Percentiles rank a stretch among this genome's conserved stretches.
phyloP scores from a whole-genome alignment of 306 rosid genomes.

The Erythrophleum fordii region DNA sequence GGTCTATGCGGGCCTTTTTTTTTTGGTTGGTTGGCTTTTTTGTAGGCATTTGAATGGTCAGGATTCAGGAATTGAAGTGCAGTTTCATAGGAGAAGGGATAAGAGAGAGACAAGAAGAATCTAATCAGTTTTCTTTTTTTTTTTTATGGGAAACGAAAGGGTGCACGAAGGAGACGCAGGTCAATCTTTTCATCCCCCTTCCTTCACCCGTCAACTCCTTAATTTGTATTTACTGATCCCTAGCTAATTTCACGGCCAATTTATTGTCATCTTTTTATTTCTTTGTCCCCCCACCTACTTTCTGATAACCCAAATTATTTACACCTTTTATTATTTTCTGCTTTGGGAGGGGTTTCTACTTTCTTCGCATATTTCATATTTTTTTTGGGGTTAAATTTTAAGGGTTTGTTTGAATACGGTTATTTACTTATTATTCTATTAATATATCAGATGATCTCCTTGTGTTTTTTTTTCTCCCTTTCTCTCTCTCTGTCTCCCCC shows the following conservation, averaged over 20 bases:
- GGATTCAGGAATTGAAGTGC: slow-evolving; percentile 43
- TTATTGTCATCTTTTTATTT: slow-evolving; percentile 40
- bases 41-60: slow-evolving; percentile 56
- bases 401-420: neutral
- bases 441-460: slow-evolving; percentile 37
- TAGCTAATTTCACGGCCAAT: slow-evolving; percentile 47
- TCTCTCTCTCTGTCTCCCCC: neutral
- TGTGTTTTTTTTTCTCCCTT: no score
- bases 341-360: neutral
- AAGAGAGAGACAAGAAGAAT: slow-evolving; percentile 40
- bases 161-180: slow-evolving; percentile 50
- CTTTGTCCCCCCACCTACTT: slow-evolving; percentile 51
- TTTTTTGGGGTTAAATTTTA: slow-evolving; percentile 8
- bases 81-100: slow-evolving; percentile 42
- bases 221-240: slow-evolving; percentile 46
- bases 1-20: neutral
- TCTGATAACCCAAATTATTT: slow-evolving; percentile 35
- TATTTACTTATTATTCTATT: slow-evolving; percentile 22
- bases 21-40: slow-evolving; percentile 17
- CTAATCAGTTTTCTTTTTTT: slow-evolving; percentile 31
- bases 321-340: slow-evolving; percentile 8
- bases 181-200: slow-evolving; percentile 61
- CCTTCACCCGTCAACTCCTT: slow-evolving; percentile 53
- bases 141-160: slow-evolving; percentile 27
- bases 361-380: neutral